Percentiles rank a stretch among this genome's conserved stretches.
phyloP scores from a whole-genome alignment of 78 protist species.

The Dictyostelium intermedium region DNA sequence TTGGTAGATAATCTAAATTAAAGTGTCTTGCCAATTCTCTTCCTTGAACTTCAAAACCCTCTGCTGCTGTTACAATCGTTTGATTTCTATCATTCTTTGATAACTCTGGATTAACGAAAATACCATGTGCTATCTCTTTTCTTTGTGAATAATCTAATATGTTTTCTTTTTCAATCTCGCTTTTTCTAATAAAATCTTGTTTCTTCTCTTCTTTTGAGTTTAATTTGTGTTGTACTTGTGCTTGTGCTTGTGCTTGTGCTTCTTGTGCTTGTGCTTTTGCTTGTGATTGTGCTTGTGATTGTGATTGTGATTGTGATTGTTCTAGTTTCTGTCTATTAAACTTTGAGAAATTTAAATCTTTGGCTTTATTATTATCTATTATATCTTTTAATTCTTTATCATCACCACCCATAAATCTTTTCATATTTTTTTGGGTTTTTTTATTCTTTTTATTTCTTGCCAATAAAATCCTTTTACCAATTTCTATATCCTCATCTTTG shows the following conservation, averaged over 20 bases:
- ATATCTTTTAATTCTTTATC: not conserved
- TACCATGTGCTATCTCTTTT: constrained; percentile 55
- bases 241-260: too few species aligned
- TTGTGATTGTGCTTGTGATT: too few species aligned
- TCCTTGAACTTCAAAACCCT: not conserved
- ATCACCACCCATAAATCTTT: not conserved
- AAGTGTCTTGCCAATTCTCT: not conserved
- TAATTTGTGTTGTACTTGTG: not conserved
- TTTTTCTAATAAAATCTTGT: too few species aligned
- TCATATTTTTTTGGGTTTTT: not conserved
- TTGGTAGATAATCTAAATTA: constrained; percentile 5
- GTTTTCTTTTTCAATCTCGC: not conserved
- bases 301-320: too few species aligned
- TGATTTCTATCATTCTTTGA: not conserved
- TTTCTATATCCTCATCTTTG: not conserved
- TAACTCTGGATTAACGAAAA: constrained; percentile 17
- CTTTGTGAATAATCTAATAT: not conserved
- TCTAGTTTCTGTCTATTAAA: too few species aligned
- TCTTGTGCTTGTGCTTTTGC: too few species aligned
- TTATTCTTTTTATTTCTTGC: not conserved
- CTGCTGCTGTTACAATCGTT: not conserved
- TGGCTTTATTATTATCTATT: not conserved
- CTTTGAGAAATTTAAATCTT: too few species aligned
- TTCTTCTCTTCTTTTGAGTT: not conserved
- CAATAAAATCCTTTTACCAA: not conserved